Evolutionary conservation across 768 basidiomycete genomes (phyloP).

Genomic region (Boletus rubroflammeus): DNA sequence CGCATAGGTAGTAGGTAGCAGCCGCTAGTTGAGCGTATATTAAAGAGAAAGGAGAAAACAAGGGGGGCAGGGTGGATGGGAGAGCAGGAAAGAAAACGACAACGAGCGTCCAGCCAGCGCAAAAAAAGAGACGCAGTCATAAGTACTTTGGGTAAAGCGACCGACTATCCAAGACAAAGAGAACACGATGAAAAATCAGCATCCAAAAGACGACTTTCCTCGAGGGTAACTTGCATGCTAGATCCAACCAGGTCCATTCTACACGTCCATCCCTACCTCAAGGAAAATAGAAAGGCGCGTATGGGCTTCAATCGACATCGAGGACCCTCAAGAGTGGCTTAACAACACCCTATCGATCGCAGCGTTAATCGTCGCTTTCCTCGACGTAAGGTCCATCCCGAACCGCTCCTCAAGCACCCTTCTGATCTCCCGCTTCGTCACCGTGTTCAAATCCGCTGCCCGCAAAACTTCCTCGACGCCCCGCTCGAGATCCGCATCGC

Average conservation of each 20-base stretch:
- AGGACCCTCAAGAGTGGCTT: slow-evolving; percentile 34
- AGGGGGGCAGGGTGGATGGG: not conserved
- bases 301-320: not conserved
- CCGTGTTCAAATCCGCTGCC: slow-evolving; percentile 78
- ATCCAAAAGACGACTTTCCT: slow-evolving; percentile 11
- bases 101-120: slow-evolving; percentile 13
- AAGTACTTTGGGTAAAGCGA: not conserved
- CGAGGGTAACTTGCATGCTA: slow-evolving; percentile 14
- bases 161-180: slow-evolving; percentile 4
- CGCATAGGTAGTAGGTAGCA: not conserved
- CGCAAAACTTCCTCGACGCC: slow-evolving; percentile 72
- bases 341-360: slow-evolving; percentile 72
- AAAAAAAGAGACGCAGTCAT: not conserved
- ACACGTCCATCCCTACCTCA: slow-evolving; percentile 7
- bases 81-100: not conserved
- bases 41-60: not conserved
- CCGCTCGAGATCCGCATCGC: slow-evolving; percentile 68
- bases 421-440: slow-evolving; percentile 91
- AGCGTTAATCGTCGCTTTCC: slow-evolving; percentile 73
- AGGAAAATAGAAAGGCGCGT: not conserved
- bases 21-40: not conserved
- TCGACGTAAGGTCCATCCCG: slow-evolving; percentile 68
- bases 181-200: slow-evolving; percentile 11
- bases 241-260: slow-evolving; percentile 22
- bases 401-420: slow-evolving; percentile 78